Base-by-base conservation (phyloP, 176 grass and related monocot species). In the Elaeis guineensis region DNA sequence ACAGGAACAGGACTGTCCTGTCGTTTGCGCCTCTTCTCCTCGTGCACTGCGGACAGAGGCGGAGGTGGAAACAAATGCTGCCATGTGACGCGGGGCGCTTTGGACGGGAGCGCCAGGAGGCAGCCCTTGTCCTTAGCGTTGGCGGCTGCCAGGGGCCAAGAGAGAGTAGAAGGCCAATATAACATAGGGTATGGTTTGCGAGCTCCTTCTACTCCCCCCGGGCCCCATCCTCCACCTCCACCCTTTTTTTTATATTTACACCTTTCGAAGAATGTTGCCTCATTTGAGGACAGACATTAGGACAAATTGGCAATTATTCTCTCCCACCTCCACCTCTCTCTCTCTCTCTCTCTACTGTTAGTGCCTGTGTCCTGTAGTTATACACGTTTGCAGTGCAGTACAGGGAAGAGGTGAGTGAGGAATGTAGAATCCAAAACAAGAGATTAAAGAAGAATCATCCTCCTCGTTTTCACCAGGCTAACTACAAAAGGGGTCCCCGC, bases 341-440 rank as follows among this genome's bases (percentile, higher is more conserved):
- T 12, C 35, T 44, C 35, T 44, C 2, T 44, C 19, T 56, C 54
- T 56, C 54, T 21, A 56, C 54, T 14, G 35, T 44, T 14, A 3
- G 1, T 14, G 35, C 2, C 2, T 3, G 11, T 3, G 35, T 44
- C 35, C 14, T 44, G 35, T 44, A 44, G 35, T 12, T 12, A 44
- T 14, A 44, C 11, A 44, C 11, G 32, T 44, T 44, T 12, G 11
- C 2, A 3, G 35, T 12, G 35, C 11, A 44, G 35, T 44, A 44
- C 35, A 44, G 32, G 7, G 32, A 14, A 12, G 35, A 44, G 35
- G 8, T 12, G 35, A 14, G 35, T 44, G 35, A 44, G 35, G 35
- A 44, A 56, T 2, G 54, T 56, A 56, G 8, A 56, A 14, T 56
- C 54, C 54, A 56, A 56, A 56, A 21, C 54, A 56, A 56, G 54